Evolutionary conservation across 2,329 filamentous ascomycete species (phyloP).

Genomic region (Talaromyces sp.): DNA sequence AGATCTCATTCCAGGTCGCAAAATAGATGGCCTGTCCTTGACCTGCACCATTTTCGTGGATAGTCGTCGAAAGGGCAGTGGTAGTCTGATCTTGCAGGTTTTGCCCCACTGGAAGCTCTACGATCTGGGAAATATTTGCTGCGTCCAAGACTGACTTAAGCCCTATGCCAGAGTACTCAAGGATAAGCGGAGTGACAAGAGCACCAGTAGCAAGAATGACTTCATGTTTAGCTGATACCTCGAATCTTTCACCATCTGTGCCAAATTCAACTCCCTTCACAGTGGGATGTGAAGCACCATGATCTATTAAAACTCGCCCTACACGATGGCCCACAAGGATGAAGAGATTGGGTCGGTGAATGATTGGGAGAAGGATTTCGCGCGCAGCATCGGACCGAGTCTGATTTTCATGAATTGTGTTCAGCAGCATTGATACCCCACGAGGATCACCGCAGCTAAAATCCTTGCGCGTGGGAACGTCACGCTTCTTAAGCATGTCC

Average conservation of each 20-base stretch:
- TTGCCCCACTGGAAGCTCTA: slow-evolving; percentile 3
- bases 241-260: background rate
- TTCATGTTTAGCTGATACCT: background rate
- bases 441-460: slow-evolving; percentile 2
- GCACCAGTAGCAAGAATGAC: background rate
- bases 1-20: background rate
- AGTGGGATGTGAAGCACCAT: background rate
- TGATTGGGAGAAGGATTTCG: background rate
- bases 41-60: background rate
- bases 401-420: slow-evolving; percentile 2
- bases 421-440: background rate
- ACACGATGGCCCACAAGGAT: background rate
- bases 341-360: background rate
- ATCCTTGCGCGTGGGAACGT: background rate
- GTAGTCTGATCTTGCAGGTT: slow-evolving; percentile 3
- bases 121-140: background rate
- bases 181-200: background rate
- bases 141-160: background rate
- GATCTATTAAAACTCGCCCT: background rate
- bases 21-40: background rate
- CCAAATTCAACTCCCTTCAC: slow-evolving; percentile 2
- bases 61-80: background rate
- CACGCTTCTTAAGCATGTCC: background rate
- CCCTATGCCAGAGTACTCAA: slow-evolving; percentile 2
- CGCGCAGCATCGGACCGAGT: background rate